Percentiles rank a stretch among this genome's conserved stretches.
Evolutionary conservation across 345 rosid species (phyloP).

Genomic region (Cardamine chenopodiifolia): DNA sequence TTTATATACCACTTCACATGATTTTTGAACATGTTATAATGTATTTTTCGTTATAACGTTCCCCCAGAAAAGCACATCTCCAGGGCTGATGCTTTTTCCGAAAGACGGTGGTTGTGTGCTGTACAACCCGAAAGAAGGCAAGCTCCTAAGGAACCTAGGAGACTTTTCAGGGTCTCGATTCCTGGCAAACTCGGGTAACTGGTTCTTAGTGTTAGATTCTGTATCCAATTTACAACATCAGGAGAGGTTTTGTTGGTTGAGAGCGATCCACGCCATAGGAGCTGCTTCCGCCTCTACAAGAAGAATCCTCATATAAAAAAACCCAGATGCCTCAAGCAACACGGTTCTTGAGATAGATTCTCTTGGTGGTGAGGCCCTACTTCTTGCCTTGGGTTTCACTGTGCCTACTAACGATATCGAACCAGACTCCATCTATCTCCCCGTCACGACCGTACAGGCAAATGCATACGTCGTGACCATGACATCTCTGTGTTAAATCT

Average conservation of each 20-base stretch:
- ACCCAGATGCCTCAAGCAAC: no score
- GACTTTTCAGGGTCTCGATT: neutral
- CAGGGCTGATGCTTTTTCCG: no score
- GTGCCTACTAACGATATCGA: neutral
- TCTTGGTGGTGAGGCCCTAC: constrained; percentile 11
- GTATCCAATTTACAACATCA: neutral
- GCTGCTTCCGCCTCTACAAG: neutral
- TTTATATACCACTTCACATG: no score
- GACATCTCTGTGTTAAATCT: constrained; percentile 5
- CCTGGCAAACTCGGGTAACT: neutral
- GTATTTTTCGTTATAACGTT: no score
- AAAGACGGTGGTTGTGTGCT: no score
- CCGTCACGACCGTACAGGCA: neutral
- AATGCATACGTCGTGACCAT: neutral
- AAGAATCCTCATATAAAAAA: neutral
- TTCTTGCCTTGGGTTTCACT: constrained; percentile 6
- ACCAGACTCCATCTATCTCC: constrained; percentile 13
- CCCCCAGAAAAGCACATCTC: no score
- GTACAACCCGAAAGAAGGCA: no score
- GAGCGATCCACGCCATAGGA: neutral
- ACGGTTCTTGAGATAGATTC: constrained; percentile 2
- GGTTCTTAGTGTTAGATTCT: neutral
- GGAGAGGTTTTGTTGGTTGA: constrained; percentile 9
- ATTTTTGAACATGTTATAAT: no score
- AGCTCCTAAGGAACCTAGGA: neutral